Conservation (phyloP, 257 asterid species). For the Penstemon davidsonii region DNA sequence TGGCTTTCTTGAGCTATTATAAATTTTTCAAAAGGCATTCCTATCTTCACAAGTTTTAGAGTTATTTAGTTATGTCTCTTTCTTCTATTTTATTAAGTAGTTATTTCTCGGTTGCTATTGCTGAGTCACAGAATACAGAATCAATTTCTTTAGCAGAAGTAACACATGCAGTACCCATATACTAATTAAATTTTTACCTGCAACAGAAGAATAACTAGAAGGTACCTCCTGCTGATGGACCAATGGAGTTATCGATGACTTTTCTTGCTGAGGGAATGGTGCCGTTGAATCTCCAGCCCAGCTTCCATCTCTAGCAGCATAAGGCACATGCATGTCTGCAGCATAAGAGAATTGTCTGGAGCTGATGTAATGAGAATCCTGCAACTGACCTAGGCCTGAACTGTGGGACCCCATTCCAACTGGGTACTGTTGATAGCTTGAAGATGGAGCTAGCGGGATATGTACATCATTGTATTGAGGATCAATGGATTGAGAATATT, state of each 20-base stretch:
- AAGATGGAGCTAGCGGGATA: slow-evolving; percentile 36
- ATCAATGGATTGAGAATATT: slow-evolving; percentile 53
- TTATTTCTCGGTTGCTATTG: slow-evolving; percentile 15
- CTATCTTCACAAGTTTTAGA: slow-evolving; percentile 8
- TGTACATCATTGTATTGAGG: slow-evolving; percentile 48
- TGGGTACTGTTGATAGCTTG: slow-evolving; percentile 57
- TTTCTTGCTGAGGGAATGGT: slow-evolving; percentile 52
- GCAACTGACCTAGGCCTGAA: slow-evolving; percentile 42
- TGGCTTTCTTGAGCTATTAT: slow-evolving; percentile 2
- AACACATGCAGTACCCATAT: slow-evolving; percentile 48
- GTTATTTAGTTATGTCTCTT: not conserved
- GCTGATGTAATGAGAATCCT: slow-evolving; percentile 45
- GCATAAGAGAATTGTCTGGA: slow-evolving; percentile 56
- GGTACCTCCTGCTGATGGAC: slow-evolving; percentile 99
- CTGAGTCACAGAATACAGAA: slow-evolving; percentile 33
- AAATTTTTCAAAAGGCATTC: slow-evolving; percentile 4
- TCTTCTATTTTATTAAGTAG: slow-evolving; percentile 13
- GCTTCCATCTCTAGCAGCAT: slow-evolving; percentile 59
- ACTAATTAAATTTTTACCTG: slow-evolving; percentile 81
- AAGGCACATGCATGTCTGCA: slow-evolving; percentile 38
- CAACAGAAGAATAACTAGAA: slow-evolving; percentile 99
- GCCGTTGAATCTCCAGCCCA: slow-evolving; percentile 52
- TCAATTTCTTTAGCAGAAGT: slow-evolving; percentile 41
- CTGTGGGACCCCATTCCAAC: slow-evolving; percentile 41
- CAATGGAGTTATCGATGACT: slow-evolving; percentile 59